Percentiles rank a stretch among this genome's conserved stretches.
Evolutionary conservation across 73 alveolate genomes (phyloP).

Genomic region (Paramecium primaurelia): DNA sequence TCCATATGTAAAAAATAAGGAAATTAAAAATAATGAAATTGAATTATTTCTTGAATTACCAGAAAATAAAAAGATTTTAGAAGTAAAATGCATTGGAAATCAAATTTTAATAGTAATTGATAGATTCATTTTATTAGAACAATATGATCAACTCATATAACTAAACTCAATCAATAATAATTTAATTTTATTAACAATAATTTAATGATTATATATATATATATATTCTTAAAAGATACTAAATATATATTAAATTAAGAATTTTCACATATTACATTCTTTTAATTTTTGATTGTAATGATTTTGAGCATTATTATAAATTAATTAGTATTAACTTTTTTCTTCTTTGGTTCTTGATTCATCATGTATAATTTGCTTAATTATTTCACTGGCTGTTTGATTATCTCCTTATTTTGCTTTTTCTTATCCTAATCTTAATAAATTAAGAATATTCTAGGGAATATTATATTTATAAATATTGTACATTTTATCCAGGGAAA

Average conservation of each 20-base stretch:
- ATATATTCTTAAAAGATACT: background rate
- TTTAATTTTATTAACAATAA: background rate
- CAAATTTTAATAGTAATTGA: background rate
- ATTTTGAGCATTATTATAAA: slow-evolving; percentile 7
- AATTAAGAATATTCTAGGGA: background rate
- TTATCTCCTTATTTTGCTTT: background rate
- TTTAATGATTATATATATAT: background rate
- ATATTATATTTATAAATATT: background rate
- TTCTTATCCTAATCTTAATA: background rate
- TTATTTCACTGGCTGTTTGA: background rate
- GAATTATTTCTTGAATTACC: background rate
- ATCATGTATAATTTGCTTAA: background rate
- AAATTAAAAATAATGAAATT: background rate
- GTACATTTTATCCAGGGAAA: background rate
- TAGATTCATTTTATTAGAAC: background rate
- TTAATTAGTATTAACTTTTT: background rate
- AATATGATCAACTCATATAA: background rate
- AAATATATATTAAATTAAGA: background rate
- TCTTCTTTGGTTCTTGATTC: slow-evolving; percentile 27
- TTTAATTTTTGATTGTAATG: background rate
- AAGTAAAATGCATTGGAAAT: background rate
- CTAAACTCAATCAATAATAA: background rate
- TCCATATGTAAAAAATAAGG: background rate
- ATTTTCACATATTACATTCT: background rate
- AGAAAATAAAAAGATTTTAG: background rate